A percentile compares a stretch with the other conserved stretches of the same genome.
Conservation (phyloP, 1,139 yeast genomes). For the Candida mesenterica region DNA sequence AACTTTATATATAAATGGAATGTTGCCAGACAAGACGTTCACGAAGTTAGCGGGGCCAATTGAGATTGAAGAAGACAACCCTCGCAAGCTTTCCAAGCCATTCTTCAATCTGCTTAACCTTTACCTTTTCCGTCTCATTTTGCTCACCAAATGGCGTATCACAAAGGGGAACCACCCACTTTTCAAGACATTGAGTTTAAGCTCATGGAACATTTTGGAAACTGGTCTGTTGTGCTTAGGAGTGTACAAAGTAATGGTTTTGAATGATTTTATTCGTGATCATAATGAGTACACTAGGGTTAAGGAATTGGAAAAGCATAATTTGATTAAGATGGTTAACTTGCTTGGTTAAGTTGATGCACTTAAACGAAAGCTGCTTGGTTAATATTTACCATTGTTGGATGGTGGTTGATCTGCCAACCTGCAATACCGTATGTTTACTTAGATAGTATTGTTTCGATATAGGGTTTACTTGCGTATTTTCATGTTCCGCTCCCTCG, state of each 20-base stretch:
- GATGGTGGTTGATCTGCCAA: not conserved
- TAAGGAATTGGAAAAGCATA: constrained; percentile 5
- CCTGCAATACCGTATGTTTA: not conserved
- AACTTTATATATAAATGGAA: constrained; percentile 28
- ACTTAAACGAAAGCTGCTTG: not conserved
- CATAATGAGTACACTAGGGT: constrained; percentile 6
- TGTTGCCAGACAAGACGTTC: constrained; percentile 15
- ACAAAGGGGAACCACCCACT: constrained; percentile 39
- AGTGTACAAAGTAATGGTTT: constrained; percentile 40
- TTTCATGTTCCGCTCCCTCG: too few species aligned
- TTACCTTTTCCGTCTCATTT: constrained; percentile 35
- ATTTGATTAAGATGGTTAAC: constrained; percentile 6
- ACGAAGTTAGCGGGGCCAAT: not conserved
- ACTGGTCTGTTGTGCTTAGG: constrained; percentile 37
- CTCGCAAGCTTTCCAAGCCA: constrained; percentile 26
- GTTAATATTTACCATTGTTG: not conserved
- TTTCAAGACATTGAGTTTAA: constrained; percentile 24
- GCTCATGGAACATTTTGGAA: constrained; percentile 37
- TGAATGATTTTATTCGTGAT: constrained; percentile 31
- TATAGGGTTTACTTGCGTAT: too few species aligned
- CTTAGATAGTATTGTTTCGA: too few species aligned
- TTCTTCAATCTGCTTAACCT: constrained; percentile 32
- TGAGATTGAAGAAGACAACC: constrained; percentile 15
- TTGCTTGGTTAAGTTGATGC: not conserved
- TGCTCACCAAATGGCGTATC: constrained; percentile 45